phyloP scores from a whole-genome alignment of 306 rosid species.

The Dicorynia guianensis region DNA sequence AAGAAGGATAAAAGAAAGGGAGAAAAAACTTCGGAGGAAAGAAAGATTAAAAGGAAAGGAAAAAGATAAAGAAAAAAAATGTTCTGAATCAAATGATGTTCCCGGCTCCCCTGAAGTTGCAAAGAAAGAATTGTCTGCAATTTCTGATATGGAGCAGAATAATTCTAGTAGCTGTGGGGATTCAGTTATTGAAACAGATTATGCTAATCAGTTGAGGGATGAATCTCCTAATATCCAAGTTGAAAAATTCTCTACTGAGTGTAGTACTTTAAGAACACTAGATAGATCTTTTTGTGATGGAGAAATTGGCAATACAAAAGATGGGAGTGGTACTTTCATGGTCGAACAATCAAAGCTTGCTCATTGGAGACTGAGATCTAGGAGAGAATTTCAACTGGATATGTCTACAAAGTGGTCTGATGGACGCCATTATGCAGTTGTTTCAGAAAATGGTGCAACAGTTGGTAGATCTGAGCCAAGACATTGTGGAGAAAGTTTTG shows the following conservation, averaged over 20 bases:
- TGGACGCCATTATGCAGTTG: conserved; percentile 49
- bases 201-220: conserved; percentile 51
- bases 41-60: conserved; percentile 96
- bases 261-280: conserved; percentile 51
- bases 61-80: conserved; percentile 67
- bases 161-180: conserved; percentile 51
- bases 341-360: conserved; percentile 58
- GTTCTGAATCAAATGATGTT: conserved; percentile 56
- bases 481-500: conserved; percentile 52
- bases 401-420: conserved; percentile 61
- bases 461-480: conserved; percentile 52
- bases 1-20: conserved; percentile 89
- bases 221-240: conserved; percentile 66
- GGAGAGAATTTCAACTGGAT: conserved; percentile 56
- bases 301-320: conserved; percentile 55
- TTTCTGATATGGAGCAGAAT: conserved; percentile 67
- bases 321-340: conserved; percentile 48
- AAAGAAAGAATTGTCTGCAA: conserved; percentile 63
- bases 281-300: conserved; percentile 58
- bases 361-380: conserved; percentile 50
- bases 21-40: conserved; percentile 91
- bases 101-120: conserved; percentile 58
- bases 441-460: conserved; percentile 46
- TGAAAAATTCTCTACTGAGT: conserved; percentile 56
- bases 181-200: conserved; percentile 64